Percentiles rank a stretch among this genome's conserved stretches.
These are phyloP conservation scores for Babjeviella inositovora DNA, from an alignment of 805 yeast genomes.

Conservation along the genomic window DNA sequence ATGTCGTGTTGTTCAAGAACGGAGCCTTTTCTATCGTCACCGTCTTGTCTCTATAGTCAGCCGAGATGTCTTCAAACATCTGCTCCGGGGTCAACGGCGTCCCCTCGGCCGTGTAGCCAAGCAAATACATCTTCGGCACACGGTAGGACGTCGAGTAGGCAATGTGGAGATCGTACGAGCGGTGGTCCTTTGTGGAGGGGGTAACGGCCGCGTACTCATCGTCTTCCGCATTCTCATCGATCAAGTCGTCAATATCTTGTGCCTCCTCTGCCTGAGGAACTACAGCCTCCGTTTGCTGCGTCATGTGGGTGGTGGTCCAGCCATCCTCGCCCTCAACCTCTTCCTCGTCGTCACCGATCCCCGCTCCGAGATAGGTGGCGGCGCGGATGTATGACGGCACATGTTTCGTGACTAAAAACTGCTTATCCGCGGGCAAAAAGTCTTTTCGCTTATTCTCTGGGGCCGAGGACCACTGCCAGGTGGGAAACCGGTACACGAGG, in stretches of 20 bases:
- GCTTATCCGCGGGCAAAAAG: constrained; percentile 78
- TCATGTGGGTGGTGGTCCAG: constrained; percentile 30
- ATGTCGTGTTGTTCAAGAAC: constrained; percentile 53
- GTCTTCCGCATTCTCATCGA: constrained; percentile 23
- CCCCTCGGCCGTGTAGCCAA: constrained; percentile 76
- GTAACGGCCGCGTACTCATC: constrained; percentile 16
- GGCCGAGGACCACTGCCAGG: constrained; percentile 84
- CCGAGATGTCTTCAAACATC: constrained; percentile 90
- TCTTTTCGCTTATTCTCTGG: constrained; percentile 36
- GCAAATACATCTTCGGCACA: constrained; percentile 87
- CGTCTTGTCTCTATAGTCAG: constrained; percentile 88
- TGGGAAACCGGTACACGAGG: constrained; percentile 80
- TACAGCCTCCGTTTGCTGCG: constrained; percentile 1
- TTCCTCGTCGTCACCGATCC: constrained; percentile 14
- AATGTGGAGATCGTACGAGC: constrained; percentile 81
- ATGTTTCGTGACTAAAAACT: constrained; percentile 72
- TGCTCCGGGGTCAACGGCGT: constrained; percentile 72
- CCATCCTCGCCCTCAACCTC: constrained; percentile 34
- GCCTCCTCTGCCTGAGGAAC: constrained; percentile 8
- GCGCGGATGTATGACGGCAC: constrained; percentile 81
- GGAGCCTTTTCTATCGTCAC: constrained; percentile 94
- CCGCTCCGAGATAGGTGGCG: constrained; percentile 26
- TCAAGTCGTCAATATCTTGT: constrained; percentile 27
- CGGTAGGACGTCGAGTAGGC: constrained; percentile 89
- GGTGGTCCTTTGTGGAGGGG: constrained; percentile 6